These are phyloP conservation scores for Mrakia gelida DNA, from an alignment of 768 basidiomycete species.

Conservation along the genomic window DNA sequence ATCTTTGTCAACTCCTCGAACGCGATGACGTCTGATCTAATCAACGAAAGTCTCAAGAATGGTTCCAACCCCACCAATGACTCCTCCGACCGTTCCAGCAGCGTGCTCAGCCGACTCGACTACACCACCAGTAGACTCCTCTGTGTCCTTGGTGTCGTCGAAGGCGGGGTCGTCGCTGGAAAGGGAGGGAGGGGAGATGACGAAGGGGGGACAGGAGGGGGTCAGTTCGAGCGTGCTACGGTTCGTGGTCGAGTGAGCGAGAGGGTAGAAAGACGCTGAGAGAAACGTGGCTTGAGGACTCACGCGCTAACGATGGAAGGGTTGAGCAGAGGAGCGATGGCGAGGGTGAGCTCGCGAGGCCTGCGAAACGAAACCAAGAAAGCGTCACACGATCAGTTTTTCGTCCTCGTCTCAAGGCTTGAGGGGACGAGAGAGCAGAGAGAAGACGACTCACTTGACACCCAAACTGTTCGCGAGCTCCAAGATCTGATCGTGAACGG, in stretches of 20 bases:
- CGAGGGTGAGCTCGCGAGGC: conserved; percentile 30
- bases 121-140: conserved; percentile 5
- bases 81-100: conserved; percentile 24
- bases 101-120: background rate
- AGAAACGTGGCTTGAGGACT: background rate
- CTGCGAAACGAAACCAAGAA: background rate
- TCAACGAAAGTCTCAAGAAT: conserved; percentile 27
- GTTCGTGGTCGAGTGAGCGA: background rate
- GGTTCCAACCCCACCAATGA: conserved; percentile 24
- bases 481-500: conserved; percentile 27
- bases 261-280: no score
- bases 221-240: background rate
- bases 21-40: background rate
- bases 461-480: conserved; percentile 26
- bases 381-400: background rate
- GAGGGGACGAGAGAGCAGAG: background rate
- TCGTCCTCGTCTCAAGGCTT: no score
- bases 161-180: conserved; percentile 14
- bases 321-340: conserved; percentile 30
- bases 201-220: no score
- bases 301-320: background rate
- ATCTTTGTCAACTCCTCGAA: background rate
- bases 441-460: conserved; percentile 26
- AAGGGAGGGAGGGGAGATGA: background rate
- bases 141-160: background rate